Conservation (phyloP, 2,329 filamentous ascomycete genomes). For the Penicillium sp. region DNA sequence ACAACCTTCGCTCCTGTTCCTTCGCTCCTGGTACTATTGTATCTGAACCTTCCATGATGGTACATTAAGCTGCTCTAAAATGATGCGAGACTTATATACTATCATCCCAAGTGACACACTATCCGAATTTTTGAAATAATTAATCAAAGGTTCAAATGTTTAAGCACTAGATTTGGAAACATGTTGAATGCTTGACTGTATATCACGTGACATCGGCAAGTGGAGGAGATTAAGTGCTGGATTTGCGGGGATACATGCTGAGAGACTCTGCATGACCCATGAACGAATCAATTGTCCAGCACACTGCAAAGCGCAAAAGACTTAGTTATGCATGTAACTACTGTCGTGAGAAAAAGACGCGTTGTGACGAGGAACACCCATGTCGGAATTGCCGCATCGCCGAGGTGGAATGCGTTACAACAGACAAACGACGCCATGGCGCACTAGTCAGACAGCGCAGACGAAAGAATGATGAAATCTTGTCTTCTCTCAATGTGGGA, state of each 20-base stretch:
- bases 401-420: slow-evolving; percentile 10
- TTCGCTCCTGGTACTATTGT: no score
- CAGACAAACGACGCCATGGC: slow-evolving; percentile 11
- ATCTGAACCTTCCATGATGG: no score
- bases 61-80: no score
- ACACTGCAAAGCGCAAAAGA: not conserved
- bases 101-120: no score
- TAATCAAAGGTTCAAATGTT: no score
- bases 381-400: slow-evolving; percentile 10
- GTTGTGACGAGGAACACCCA: slow-evolving; percentile 12
- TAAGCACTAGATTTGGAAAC: no score
- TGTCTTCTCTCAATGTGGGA: not conserved
- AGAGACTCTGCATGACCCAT: not conserved
- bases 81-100: no score
- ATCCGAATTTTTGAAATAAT: no score
- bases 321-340: slow-evolving; percentile 10
- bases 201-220: no score
- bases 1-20: no score
- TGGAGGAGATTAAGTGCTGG: no score
- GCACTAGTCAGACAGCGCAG: slow-evolving; percentile 3
- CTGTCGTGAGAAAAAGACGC: slow-evolving; percentile 13
- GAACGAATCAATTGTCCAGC: not conserved
- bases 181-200: no score
- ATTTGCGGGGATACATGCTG: not conserved
- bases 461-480: not conserved